These are phyloP conservation scores for Fraxinus albicans DNA, from an alignment of 305 asterid genomes.

Conservation along the genomic window DNA sequence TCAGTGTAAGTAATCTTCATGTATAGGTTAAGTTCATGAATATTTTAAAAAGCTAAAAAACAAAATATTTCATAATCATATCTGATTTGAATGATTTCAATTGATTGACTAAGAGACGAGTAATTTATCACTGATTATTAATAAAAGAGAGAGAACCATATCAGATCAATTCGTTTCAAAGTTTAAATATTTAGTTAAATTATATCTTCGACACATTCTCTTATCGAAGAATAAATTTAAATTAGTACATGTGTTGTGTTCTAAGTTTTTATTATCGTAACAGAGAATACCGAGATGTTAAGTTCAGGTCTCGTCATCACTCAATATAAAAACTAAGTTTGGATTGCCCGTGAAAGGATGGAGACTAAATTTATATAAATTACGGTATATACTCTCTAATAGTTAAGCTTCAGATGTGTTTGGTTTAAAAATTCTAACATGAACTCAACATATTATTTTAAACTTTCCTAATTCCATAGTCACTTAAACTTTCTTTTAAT, in stretches of 20 bases:
- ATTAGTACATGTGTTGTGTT: neutral
- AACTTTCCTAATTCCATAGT: neutral
- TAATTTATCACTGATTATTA: neutral
- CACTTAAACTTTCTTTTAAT: neutral
- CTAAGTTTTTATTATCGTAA: neutral
- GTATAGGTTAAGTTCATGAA: neutral
- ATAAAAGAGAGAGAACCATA: neutral
- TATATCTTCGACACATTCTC: neutral
- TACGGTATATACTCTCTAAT: neutral
- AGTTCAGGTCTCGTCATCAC: neutral
- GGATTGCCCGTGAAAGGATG: neutral
- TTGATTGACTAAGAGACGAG: neutral
- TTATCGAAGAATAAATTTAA: neutral
- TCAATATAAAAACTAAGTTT: neutral
- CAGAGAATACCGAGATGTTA: neutral
- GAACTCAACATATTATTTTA: neutral
- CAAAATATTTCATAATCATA: conserved; percentile 1
- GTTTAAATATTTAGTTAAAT: neutral
- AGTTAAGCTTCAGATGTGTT: neutral
- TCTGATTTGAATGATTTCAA: neutral
- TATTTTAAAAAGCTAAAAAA: neutral
- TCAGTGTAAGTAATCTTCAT: neutral
- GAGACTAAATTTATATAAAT: neutral
- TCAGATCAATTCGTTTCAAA: neutral
- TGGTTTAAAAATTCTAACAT: neutral